Percentiles rank a stretch among this genome's conserved stretches.
Conservation (phyloP, 2,329 filamentous ascomycete genomes). For the Nothomitra cinnamomea region DNA sequence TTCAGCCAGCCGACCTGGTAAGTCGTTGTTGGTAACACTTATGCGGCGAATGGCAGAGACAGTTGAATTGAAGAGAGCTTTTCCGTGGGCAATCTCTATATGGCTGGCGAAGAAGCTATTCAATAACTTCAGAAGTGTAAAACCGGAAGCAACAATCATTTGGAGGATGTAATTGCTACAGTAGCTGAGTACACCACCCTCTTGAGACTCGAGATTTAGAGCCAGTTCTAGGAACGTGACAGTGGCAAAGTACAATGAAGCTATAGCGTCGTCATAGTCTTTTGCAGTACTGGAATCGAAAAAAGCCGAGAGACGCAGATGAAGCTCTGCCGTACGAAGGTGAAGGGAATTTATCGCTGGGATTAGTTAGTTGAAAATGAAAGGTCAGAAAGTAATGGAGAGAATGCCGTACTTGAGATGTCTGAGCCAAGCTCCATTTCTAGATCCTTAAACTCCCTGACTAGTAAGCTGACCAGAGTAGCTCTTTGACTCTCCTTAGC, state of each 20-base stretch:
- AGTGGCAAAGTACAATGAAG: constrained; percentile 58
- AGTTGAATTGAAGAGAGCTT: constrained; percentile 52
- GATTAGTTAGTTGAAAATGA: constrained; percentile 32
- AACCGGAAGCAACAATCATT: constrained; percentile 69
- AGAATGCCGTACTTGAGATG: constrained; percentile 22
- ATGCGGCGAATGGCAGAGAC: constrained; percentile 54
- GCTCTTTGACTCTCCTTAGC: constrained; percentile 49
- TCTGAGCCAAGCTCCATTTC: constrained; percentile 23
- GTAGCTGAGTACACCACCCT: constrained; percentile 40
- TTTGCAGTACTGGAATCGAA: constrained; percentile 60
- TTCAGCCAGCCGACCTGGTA: constrained; percentile 64
- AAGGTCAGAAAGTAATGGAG: constrained; percentile 36
- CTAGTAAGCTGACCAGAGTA: constrained; percentile 49
- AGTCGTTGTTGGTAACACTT: constrained; percentile 60
- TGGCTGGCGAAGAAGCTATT: constrained; percentile 59
- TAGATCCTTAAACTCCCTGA: constrained; percentile 46
- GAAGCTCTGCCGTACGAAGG: constrained; percentile 54
- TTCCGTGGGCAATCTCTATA: constrained; percentile 51
- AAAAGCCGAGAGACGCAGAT: constrained; percentile 63
- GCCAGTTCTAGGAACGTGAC: constrained; percentile 46
- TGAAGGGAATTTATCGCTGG: constrained; percentile 38
- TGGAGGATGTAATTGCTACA: constrained; percentile 65
- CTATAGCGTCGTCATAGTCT: constrained; percentile 56
- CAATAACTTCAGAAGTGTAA: constrained; percentile 58
- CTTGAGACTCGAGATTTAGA: constrained; percentile 34